phyloP scores from a whole-genome alignment of 768 basidiomycete species.

The Stropharia rugosoannulata region DNA sequence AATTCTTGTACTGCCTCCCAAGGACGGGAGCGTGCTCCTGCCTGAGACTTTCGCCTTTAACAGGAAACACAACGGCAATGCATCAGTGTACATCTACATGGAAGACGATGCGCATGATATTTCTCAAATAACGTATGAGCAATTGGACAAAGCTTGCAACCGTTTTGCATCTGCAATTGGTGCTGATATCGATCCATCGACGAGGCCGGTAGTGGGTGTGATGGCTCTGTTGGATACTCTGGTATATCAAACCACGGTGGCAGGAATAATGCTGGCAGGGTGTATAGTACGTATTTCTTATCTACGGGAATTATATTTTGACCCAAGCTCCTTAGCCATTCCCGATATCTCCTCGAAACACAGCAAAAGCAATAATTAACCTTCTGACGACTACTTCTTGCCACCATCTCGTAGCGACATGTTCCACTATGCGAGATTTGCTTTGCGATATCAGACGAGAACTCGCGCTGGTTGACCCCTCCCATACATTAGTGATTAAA shows the following conservation, averaged over 20 bases:
- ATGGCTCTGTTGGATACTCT: conserved; percentile 6
- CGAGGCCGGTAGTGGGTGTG: conserved; percentile 3
- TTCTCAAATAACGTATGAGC: conserved; percentile 32
- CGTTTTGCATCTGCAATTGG: conserved; percentile 34
- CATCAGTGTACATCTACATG: conserved; percentile 29
- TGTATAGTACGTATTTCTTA: background rate
- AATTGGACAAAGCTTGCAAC: conserved; percentile 45
- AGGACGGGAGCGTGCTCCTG: conserved; percentile 30
- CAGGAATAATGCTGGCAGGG: conserved; percentile 8
- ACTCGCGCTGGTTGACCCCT: conserved; percentile 16
- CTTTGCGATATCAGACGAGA: conserved; percentile 24
- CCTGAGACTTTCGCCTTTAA: conserved; percentile 31
- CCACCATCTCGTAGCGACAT: conserved; percentile 24
- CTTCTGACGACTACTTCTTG: conserved; percentile 1
- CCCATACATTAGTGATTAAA: conserved; percentile 22
- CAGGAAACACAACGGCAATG: conserved; percentile 27
- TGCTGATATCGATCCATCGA: conserved; percentile 20
- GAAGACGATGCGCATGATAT: conserved; percentile 15
- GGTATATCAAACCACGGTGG: conserved; percentile 3
- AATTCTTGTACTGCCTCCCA: conserved; percentile 23
- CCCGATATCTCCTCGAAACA: conserved; percentile 11
- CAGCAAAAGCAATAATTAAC: conserved; percentile 6
- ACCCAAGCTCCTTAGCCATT: conserved; percentile 1
- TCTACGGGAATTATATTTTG: background rate
- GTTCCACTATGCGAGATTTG: conserved; percentile 23